Base-by-base conservation (phyloP, 768 basidiomycete species). In the Coprinopsis sp. region DNA sequence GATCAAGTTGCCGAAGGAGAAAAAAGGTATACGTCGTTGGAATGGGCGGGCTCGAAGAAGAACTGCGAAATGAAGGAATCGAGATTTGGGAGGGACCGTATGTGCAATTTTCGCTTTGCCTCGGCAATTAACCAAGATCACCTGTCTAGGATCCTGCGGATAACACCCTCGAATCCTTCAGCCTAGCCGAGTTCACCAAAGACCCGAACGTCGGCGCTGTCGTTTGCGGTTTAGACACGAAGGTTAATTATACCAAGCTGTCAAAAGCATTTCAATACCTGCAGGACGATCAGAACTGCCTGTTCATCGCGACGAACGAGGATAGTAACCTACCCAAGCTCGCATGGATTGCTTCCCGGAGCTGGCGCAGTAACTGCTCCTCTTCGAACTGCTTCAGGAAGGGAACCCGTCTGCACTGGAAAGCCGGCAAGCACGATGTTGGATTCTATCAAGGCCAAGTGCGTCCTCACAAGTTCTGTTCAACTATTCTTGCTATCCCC, bases 21-120 rank as follows among this genome's bases (percentile, higher is more conserved):
- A 91, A 97, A 71, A 91, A 87, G 64, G 94, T 93, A 12, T 99
- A 93, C 67, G 93, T 98, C 13, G 87, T 99, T 51, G 95, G 95
- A 10, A 87, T 89, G 81, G 64, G 71, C 25, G 96, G 95, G 0
- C 66, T 99, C 24, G 95, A 98, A 66, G 89, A 98, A 56, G 95
- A 99, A 65, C 71, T 99, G 50, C 74, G 70, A n/a, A 79, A 84
- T 31, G 94, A 97, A 59, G 95, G 92, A 14, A 76, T 97, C 48
- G 58, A 73, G 13, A 81, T 78, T 64, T 81, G 40, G 95, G 96
- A 29, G 95, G 95, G 54, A 90, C 90, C 41, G 94, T 93, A 59
- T 30, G 25, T 49, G 40, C 47, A 34, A 37, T 29, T 28, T 45
- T 43, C 37, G 33, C 13, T 39, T 37, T 47, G 27, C 34, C 43